Evolutionary conservation across 2,329 filamentous ascomycete genomes (phyloP).

Genomic region (Aureobasidium musti): DNA sequence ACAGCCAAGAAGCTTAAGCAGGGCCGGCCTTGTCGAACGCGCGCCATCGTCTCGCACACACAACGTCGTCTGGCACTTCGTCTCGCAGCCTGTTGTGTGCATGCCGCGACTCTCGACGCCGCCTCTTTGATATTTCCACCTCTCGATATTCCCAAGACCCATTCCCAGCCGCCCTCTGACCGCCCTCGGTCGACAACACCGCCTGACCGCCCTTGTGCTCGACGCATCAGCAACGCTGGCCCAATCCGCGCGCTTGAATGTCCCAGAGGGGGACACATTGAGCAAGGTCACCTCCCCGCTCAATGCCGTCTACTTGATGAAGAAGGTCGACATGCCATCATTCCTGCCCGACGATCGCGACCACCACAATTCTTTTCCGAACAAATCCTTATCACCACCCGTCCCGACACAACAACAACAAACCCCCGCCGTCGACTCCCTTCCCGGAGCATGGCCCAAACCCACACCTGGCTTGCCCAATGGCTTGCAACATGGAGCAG

Average conservation of each 20-base stretch:
- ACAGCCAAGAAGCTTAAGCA: constrained; percentile 11
- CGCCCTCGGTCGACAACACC: neutral
- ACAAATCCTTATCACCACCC: constrained; percentile 33
- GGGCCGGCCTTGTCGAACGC: constrained; percentile 10
- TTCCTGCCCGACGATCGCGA: constrained; percentile 51
- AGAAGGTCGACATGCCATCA: constrained; percentile 55
- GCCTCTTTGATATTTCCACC: neutral
- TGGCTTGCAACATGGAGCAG: constrained; percentile 39
- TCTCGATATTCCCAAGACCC: neutral
- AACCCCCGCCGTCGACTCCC: constrained; percentile 34
- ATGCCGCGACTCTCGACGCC: constrained; percentile 5
- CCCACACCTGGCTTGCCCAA: constrained; percentile 31
- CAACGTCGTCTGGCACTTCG: constrained; percentile 20
- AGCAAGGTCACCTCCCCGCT: constrained; percentile 36
- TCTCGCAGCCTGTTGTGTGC: constrained; percentile 14
- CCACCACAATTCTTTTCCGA: constrained; percentile 39
- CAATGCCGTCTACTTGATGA: constrained; percentile 48
- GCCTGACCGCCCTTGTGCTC: neutral
- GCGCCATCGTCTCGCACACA: constrained; percentile 23
- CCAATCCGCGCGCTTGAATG: constrained; percentile 33
- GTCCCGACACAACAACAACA: constrained; percentile 28
- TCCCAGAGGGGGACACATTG: constrained; percentile 39
- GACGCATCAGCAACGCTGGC: constrained; percentile 35
- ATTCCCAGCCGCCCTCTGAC: neutral
- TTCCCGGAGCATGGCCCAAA: constrained; percentile 38